Conservation (phyloP, 352 stramenopile genomes). For the Pythium folliculosum region DNA sequence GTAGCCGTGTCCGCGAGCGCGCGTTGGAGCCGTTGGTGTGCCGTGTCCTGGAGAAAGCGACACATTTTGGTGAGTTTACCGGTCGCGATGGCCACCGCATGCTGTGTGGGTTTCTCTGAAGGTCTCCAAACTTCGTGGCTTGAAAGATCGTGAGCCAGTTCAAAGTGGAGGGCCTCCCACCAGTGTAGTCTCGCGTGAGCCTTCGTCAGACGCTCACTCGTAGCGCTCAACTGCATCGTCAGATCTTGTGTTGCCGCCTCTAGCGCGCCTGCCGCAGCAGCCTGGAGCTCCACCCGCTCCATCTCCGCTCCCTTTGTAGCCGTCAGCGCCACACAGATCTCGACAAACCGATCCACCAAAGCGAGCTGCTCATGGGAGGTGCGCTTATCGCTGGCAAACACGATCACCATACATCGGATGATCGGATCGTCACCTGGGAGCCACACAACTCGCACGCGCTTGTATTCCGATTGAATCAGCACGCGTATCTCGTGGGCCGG, state of each 20-base stretch:
- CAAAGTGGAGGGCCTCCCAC: not conserved
- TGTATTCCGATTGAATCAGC: not conserved
- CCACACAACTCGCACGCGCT: constrained; percentile 9
- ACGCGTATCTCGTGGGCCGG: constrained; percentile 1
- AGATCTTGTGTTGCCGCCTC: constrained; percentile 16
- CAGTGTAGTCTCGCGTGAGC: not conserved
- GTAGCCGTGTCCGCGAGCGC: not conserved
- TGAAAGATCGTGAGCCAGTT: constrained; percentile 8
- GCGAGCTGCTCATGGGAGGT: not conserved
- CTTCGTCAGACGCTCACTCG: not conserved
- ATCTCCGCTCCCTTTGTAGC: not conserved
- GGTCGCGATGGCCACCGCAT: constrained; percentile 3
- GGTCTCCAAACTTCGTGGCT: constrained; percentile 17
- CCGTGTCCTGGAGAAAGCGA: constrained; percentile 12
- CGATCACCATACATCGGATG: constrained; percentile 1
- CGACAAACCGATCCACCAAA: constrained; percentile 2
- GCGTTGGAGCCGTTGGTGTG: not conserved
- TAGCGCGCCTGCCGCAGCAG: not conserved
- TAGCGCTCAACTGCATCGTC: not conserved
- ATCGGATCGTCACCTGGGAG: not conserved
- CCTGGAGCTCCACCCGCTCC: constrained; percentile 12
- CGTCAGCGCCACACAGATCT: not conserved
- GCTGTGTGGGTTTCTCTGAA: not conserved
- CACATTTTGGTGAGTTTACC: constrained; percentile 13
- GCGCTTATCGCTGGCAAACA: not conserved